phyloP scores from a whole-genome alignment of 1,139 yeast genomes.

The Hyphopichia pseudoburtonii region DNA sequence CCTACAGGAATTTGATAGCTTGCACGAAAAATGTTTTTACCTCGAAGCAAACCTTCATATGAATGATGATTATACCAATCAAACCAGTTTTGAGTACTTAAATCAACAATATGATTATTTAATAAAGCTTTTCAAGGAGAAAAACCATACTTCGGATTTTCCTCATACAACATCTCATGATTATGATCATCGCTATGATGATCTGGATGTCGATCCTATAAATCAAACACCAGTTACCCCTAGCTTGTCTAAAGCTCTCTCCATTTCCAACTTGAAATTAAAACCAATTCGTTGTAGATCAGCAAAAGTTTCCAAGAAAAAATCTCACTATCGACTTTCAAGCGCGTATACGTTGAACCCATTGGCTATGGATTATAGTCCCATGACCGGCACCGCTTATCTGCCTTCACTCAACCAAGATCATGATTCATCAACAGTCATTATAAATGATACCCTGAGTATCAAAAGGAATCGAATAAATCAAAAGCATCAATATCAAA shows the following conservation, averaged over 20 bases:
- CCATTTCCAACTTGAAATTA: slow-evolving; percentile 38
- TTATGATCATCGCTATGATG: background rate
- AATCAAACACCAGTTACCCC: slow-evolving; percentile 10
- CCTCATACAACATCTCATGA: background rate
- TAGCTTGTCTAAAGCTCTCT: slow-evolving; percentile 21
- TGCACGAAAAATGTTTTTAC: slow-evolving; percentile 32
- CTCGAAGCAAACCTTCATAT: slow-evolving; percentile 34
- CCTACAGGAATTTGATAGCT: slow-evolving; percentile 27
- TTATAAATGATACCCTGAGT: no score
- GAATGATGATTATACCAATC: slow-evolving; percentile 38
- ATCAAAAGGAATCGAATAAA: background rate
- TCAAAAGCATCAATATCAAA: background rate
- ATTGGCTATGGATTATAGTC: no score
- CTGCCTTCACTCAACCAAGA: background rate
- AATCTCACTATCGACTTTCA: slow-evolving; percentile 41
- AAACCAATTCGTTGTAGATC: slow-evolving; percentile 43
- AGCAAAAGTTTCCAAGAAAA: slow-evolving; percentile 37
- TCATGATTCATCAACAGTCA: background rate
- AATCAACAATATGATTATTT: slow-evolving; percentile 47
- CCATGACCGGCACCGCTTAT: background rate
- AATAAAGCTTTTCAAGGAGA: slow-evolving; percentile 10
- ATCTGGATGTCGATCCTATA: slow-evolving; percentile 1
- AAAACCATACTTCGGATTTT: background rate
- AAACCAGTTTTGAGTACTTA: slow-evolving; percentile 52
- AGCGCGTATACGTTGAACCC: slow-evolving; percentile 42